These are phyloP conservation scores for Dictyostelium intermedium DNA, from an alignment of 78 protist species.

Conservation along the genomic window DNA sequence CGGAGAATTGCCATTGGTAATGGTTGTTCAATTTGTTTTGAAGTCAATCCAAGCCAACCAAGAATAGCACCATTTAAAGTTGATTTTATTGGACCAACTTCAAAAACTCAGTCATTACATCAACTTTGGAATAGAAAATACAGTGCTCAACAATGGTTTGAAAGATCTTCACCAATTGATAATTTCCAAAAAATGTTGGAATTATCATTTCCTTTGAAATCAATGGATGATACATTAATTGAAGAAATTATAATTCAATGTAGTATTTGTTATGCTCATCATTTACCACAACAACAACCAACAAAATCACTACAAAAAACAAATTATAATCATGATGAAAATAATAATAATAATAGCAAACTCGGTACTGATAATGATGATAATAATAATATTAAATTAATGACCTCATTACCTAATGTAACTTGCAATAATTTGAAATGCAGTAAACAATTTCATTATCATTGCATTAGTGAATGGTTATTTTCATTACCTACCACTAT, in stretches of 20 bases:
- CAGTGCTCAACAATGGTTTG: neutral
- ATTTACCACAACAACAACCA: neutral
- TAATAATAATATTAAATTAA: neutral
- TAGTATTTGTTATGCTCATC: conserved; percentile 47
- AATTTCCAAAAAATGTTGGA: conserved; percentile 1
- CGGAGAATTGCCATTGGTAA: conserved; percentile 33
- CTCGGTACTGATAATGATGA: neutral
- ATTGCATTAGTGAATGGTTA: conserved; percentile 44
- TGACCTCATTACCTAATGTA: conserved; percentile 8
- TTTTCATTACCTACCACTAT: conserved; percentile 5
- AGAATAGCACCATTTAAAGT: neutral
- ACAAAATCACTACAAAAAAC: neutral
- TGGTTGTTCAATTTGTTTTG: conserved; percentile 31
- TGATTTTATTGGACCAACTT: conserved; percentile 22
- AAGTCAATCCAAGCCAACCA: conserved; percentile 25
- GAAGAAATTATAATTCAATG: conserved; percentile 34
- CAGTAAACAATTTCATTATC: conserved; percentile 34
- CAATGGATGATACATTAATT: neutral
- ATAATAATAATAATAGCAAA: neutral
- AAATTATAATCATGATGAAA: too few species aligned
- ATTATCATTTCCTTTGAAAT: conserved; percentile 8
- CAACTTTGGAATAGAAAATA: neutral
- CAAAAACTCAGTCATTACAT: neutral
- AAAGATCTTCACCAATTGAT: neutral
- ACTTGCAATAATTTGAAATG: conserved; percentile 29